Evolutionary conservation across 176 grass and related monocot species (phyloP).

Genomic region (Hsuehochloa calcarea): DNA sequence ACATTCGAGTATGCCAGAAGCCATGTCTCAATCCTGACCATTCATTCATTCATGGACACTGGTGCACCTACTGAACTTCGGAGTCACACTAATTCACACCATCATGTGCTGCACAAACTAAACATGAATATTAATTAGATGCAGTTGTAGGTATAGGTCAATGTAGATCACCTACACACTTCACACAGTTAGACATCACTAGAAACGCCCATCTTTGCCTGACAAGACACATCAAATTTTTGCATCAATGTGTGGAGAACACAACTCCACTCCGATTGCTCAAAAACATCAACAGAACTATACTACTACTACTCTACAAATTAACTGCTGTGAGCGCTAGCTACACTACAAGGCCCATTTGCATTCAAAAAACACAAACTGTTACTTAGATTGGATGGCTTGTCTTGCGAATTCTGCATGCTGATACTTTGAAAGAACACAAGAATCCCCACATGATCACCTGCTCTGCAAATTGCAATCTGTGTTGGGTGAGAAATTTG

Average conservation of each 20-base stretch:
- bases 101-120: background rate
- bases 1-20: background rate
- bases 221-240: background rate
- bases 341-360: background rate
- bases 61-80: background rate
- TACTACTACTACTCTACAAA: background rate
- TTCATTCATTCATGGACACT: background rate
- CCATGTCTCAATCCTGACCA: background rate
- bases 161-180: background rate
- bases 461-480: background rate
- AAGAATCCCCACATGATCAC: conserved; percentile 9
- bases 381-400: background rate
- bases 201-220: background rate
- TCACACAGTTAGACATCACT: background rate
- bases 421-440: background rate
- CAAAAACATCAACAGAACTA: background rate
- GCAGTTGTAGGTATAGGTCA: conserved; percentile 9
- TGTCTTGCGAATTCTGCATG: background rate
- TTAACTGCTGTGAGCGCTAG: background rate
- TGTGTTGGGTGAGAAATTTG: background rate
- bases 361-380: background rate
- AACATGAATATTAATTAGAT: background rate
- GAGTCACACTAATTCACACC: background rate
- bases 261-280: background rate
- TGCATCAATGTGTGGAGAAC: background rate